phyloP scores from a whole-genome alignment of 352 stramenopile genomes.

The Phytophthora sp. region DNA sequence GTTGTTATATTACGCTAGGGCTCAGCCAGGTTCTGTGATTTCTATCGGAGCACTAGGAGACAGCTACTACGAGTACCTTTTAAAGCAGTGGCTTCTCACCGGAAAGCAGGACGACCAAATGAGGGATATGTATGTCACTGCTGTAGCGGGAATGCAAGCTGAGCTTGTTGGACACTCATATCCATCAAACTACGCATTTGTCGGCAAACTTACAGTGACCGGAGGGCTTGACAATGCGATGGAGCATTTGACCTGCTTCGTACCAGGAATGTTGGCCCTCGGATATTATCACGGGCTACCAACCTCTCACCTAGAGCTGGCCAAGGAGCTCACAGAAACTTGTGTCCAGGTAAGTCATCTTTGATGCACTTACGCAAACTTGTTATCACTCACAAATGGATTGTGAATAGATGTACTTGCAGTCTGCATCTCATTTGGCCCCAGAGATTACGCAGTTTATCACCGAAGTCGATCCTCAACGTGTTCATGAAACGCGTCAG shows the following conservation, averaged over 20 bases:
- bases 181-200: slow-evolving; percentile 46
- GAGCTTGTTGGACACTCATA: slow-evolving; percentile 47
- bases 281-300: slow-evolving; percentile 63
- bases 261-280: slow-evolving; percentile 84
- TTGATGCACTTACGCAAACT: not conserved
- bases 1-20: not conserved
- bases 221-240: slow-evolving; percentile 46
- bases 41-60: slow-evolving; percentile 67
- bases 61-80: slow-evolving; percentile 80
- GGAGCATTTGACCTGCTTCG: slow-evolving; percentile 91
- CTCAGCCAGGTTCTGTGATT: slow-evolving; percentile 23
- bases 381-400: not conserved
- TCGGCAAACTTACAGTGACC: slow-evolving; percentile 43
- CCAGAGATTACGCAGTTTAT: slow-evolving; percentile 77
- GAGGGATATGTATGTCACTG: slow-evolving; percentile 56
- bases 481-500: not conserved
- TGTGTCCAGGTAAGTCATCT: slow-evolving; percentile 64
- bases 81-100: slow-evolving; percentile 76
- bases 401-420: slow-evolving; percentile 70
- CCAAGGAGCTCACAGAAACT: slow-evolving; percentile 70
- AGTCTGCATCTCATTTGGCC: slow-evolving; percentile 59
- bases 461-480: slow-evolving; percentile 18
- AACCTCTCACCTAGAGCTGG: slow-evolving; percentile 61
- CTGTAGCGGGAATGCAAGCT: slow-evolving; percentile 54
- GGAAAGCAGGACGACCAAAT: slow-evolving; percentile 55